Percentiles rank a stretch among this genome's conserved stretches.
Evolutionary conservation across 352 stramenopile species (phyloP).

Genomic region (Globisporangium spiculum): DNA sequence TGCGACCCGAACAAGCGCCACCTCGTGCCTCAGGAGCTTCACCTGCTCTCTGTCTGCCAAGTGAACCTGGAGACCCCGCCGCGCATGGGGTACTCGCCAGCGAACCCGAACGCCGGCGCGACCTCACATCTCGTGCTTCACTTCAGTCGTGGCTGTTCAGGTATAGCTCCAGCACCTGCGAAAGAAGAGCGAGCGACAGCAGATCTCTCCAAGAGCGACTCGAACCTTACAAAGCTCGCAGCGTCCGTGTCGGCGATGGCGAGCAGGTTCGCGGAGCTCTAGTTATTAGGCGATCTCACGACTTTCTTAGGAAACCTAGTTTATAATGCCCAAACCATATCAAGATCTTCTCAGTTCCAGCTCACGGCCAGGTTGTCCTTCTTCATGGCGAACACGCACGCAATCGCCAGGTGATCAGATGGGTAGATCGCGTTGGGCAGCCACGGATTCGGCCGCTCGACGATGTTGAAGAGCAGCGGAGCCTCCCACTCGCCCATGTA

Average conservation of each 20-base stretch:
- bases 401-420: constrained; percentile 78
- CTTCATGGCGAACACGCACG: constrained; percentile 57
- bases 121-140: constrained; percentile 23
- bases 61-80: constrained; percentile 34
- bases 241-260: constrained; percentile 14
- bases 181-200: not conserved
- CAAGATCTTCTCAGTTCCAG: constrained; percentile 41
- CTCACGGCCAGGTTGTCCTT: constrained; percentile 38
- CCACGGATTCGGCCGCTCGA: constrained; percentile 28
- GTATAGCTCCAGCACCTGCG: not conserved
- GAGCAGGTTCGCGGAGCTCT: constrained; percentile 28
- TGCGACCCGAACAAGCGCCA: constrained; percentile 52
- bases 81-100: constrained; percentile 38
- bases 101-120: constrained; percentile 12
- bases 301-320: not conserved
- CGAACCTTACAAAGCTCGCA: not conserved
- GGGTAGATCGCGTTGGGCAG: constrained; percentile 67
- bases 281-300: constrained; percentile 6
- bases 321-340: not conserved
- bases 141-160: not conserved
- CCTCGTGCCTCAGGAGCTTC: constrained; percentile 6
- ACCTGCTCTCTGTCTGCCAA: constrained; percentile 26
- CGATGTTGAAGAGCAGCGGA: constrained; percentile 39
- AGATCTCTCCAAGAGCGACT: not conserved
- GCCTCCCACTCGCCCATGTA: constrained; percentile 58